phyloP scores from a whole-genome alignment of 495 filamentous ascomycete species.

The Physcia stellaris region DNA sequence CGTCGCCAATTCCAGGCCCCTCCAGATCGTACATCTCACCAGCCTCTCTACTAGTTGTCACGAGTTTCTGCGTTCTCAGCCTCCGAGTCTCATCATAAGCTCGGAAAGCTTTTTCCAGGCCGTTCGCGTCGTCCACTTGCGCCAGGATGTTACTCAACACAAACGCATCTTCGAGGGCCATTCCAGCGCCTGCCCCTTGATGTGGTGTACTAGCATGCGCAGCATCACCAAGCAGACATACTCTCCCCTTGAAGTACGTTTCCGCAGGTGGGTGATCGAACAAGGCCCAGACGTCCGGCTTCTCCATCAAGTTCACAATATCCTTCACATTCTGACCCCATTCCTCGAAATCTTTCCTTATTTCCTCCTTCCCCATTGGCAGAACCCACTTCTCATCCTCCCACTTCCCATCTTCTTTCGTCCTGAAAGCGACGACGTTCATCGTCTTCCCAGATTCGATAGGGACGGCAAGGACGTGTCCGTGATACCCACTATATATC shows the following conservation, averaged over 20 bases:
- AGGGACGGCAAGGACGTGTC: constrained; percentile 34
- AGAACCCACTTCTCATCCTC: constrained; percentile 42
- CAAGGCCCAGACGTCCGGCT: constrained; percentile 12
- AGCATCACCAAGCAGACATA: constrained; percentile 38
- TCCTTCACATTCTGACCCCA: constrained; percentile 8
- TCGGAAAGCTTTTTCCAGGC: constrained; percentile 8
- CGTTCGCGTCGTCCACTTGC: constrained; percentile 4
- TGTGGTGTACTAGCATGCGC: constrained; percentile 49
- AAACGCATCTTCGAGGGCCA: constrained; percentile 46
- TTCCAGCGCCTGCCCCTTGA: constrained; percentile 46
- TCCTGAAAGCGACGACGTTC: constrained; percentile 27
- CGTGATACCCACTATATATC: constrained; percentile 30
- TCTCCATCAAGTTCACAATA: constrained; percentile 9
- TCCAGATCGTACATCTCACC: constrained; percentile 11
- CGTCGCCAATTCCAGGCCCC: constrained; percentile 4
- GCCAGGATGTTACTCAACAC: constrained; percentile 36
- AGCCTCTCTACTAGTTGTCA: constrained; percentile 27
- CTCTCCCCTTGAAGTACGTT: constrained; percentile 19
- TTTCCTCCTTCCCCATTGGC: constrained; percentile 29
- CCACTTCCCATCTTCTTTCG: constrained; percentile 14
- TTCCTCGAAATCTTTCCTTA: constrained; percentile 13
- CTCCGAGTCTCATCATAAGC: constrained; percentile 11
- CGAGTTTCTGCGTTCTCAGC: constrained; percentile 33
- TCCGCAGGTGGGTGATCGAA: constrained; percentile 35
- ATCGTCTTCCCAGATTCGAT: constrained; percentile 31